Percentiles rank a stretch among this genome's conserved stretches.
These are phyloP conservation scores for Begonia fuchsioides DNA, from an alignment of 306 rosid genomes.

Conservation along the genomic window DNA sequence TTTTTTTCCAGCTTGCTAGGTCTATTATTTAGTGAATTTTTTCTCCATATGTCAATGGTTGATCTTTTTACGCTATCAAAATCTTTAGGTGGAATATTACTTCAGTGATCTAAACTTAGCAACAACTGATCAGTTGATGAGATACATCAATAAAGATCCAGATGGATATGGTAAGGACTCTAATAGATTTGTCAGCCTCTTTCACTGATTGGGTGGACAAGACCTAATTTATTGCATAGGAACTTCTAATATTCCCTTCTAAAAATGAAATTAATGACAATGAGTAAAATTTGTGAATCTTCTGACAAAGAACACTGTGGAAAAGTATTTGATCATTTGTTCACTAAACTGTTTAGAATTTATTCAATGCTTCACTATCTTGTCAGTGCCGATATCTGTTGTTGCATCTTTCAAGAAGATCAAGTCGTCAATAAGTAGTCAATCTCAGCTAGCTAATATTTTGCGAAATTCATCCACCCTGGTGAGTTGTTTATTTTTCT, in stretches of 20 bases:
- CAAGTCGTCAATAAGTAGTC: constrained; percentile 57
- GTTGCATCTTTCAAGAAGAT: constrained; percentile 99
- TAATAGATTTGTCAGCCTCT: too few species aligned
- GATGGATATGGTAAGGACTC: constrained; percentile 68
- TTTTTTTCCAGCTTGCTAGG: too few species aligned
- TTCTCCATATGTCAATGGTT: too few species aligned
- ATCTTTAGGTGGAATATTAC: constrained; percentile 91
- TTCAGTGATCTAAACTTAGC: constrained; percentile 94
- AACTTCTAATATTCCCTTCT: too few species aligned
- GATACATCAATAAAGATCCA: constrained; percentile 87
- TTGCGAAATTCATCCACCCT: constrained; percentile 81
- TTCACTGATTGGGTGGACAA: too few species aligned
- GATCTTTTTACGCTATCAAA: neutral
- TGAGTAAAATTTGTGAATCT: neutral
- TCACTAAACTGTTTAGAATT: neutral
- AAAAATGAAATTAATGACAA: too few species aligned
- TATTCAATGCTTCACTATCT: constrained; percentile 15
- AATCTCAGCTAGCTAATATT: constrained; percentile 76
- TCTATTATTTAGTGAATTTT: too few species aligned
- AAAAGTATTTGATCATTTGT: neutral
- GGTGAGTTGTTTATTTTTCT: constrained; percentile 30
- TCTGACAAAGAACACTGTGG: neutral
- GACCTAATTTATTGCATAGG: too few species aligned
- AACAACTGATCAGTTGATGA: constrained; percentile 93
- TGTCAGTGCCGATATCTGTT: constrained; percentile 79